Conservation (phyloP, 1,284 basidiomycete species). For the Psilocybe mexicana region DNA sequence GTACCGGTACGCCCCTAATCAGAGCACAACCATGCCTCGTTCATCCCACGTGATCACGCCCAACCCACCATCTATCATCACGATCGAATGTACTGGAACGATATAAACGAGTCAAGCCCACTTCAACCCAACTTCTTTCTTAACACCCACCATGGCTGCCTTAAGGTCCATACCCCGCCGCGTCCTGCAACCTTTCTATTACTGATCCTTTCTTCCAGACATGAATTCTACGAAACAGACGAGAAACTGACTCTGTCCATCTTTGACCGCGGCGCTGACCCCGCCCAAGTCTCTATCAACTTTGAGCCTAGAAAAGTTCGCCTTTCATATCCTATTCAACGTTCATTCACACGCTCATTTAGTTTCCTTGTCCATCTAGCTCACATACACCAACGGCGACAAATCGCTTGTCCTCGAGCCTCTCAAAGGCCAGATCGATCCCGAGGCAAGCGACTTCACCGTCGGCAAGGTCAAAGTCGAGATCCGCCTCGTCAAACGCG, state of each 20-base stretch:
- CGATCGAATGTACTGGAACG: no score
- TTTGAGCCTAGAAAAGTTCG: conserved; percentile 68
- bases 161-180: conserved; percentile 38
- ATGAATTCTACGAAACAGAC: conserved; percentile 89
- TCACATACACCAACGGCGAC: conserved; percentile 64
- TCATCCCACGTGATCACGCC: background rate
- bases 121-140: no score
- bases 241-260: conserved; percentile 73
- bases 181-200: background rate
- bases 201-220: conserved; percentile 41
- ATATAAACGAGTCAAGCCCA: no score
- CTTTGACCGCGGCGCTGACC: conserved; percentile 78
- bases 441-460: conserved; percentile 60
- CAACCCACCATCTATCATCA: background rate
- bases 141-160: conserved; percentile 34
- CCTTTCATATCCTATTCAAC: background rate
- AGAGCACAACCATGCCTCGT: no score
- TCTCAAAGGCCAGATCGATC: conserved; percentile 78
- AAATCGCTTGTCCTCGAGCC: conserved; percentile 69
- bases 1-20: no score
- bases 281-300: conserved; percentile 58
- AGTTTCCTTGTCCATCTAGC: conserved; percentile 33
- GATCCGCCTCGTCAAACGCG: conserved; percentile 64
- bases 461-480: conserved; percentile 88
- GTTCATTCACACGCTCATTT: conserved; percentile 2